Base-by-base conservation (phyloP, 176 grass and related monocot species). In the Carex kokanica region DNA sequence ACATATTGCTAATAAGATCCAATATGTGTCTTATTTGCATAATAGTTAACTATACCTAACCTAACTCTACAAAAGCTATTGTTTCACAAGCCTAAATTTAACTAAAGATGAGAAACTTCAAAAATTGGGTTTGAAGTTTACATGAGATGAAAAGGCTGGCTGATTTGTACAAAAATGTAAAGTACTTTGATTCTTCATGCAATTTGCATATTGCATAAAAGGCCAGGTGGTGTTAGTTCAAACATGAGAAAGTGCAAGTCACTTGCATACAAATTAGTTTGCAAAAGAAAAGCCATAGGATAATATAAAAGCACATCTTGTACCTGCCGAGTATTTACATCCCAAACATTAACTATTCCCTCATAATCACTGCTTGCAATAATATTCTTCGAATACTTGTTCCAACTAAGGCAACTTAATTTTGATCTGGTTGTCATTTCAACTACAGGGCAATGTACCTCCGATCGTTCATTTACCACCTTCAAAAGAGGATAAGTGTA, bases 351-450 rank as follows among this genome's bases (percentile, higher is more conserved):
- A 81, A 99, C 97, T 88, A 93, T 99, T 23, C 97, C 97, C 86
- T 99, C 97, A 59, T 99, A 99, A 85, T 99, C 97, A 86, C 97
- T 99, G 85, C 97, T 99, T 68, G 97, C 93, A 87, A 99, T 99
- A 72, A 95, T 89, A 93, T 99, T 99, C 86, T 99, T 99, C 16
- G 97, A 99, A 88, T 95, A 99, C 72, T 99, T 99, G 89, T 99
- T 99, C 97, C 97, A 99, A 85, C 93, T 99, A 87, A 99, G 90
- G 91, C 97, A 99, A 84, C 97, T 99, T 70, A 99, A 89, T 86
- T 99, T 99, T 45, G 97, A 96, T 87, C 97, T 87, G 21, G 93
- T 96, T 56, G 97, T 79, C 93, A 99, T 92, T 88, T 99, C 93
- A 60, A 99, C 97, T 84, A 99, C 91, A 6, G 97, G 97, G 79